A percentile compares a stretch with the other conserved stretches of the same genome.
phyloP scores from a whole-genome alignment of 2,329 filamentous ascomycete genomes.

The Diplodia mutila region DNA sequence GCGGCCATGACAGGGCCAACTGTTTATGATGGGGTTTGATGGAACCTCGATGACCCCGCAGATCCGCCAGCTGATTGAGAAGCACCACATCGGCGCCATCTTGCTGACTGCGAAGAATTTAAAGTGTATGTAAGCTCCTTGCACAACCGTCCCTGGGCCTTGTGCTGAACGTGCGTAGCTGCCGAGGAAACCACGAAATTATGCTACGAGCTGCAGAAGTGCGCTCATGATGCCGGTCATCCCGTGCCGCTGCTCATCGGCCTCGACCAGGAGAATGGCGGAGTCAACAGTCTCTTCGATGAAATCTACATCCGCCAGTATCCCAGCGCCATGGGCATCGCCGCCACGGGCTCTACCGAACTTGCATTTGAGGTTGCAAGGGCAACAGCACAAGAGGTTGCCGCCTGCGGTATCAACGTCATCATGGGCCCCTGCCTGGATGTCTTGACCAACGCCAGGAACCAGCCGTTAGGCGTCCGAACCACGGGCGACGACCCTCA shows the following conservation, averaged over 20 bases:
- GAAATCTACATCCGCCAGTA: constrained; percentile 96
- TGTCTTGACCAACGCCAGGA: constrained; percentile 88
- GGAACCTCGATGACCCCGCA: constrained; percentile 82
- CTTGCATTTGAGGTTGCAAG: constrained; percentile 89
- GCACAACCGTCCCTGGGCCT: constrained; percentile 27
- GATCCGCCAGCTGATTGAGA: constrained; percentile 77
- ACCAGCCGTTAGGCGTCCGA: constrained; percentile 86
- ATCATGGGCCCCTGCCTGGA: constrained; percentile 93
- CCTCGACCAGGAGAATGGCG: constrained; percentile 96
- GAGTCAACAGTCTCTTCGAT: constrained; percentile 95
- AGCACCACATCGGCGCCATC: constrained; percentile 87
- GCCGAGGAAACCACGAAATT: constrained; percentile 87
- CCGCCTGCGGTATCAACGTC: constrained; percentile 92
- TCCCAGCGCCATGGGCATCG: constrained; percentile 93
- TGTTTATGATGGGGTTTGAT: constrained; percentile 85
- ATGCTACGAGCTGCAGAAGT: constrained; percentile 88
- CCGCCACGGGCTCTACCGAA: constrained; percentile 84
- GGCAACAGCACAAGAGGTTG: constrained; percentile 89
- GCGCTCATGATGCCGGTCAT: constrained; percentile 88
- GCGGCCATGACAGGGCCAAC: constrained; percentile 62
- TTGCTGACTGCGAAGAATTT: constrained; percentile 82
- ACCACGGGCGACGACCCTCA: constrained; percentile 92
- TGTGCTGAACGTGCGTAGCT: constrained; percentile 59
- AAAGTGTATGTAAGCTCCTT: constrained; percentile 72
- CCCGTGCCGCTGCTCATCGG: constrained; percentile 87